phyloP scores from a whole-genome alignment of 257 asterid genomes.

The Solanum boliviense region DNA sequence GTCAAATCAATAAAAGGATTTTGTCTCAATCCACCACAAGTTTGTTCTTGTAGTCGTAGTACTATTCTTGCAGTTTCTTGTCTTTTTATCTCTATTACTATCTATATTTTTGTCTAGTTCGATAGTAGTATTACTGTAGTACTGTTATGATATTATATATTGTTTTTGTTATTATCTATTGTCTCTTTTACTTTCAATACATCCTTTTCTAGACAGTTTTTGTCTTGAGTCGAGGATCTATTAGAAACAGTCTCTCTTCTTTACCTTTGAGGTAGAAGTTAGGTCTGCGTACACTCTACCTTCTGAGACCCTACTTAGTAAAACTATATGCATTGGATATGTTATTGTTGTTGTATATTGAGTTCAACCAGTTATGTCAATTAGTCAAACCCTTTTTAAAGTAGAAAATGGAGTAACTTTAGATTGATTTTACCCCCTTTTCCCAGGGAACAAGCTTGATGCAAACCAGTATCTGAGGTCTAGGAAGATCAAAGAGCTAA shows the following conservation, averaged over 20 bases:
- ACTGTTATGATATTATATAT: not conserved
- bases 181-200: no score
- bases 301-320: no score
- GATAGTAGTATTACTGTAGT: not conserved
- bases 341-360: not conserved
- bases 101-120: not conserved
- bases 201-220: not conserved
- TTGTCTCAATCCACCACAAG: no score
- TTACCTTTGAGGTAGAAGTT: not conserved
- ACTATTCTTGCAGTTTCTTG: no score
- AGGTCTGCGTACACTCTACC: no score
- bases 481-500: conserved; percentile 52
- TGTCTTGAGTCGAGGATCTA: not conserved
- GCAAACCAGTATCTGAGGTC: conserved; percentile 1
- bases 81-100: no score
- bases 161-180: not conserved
- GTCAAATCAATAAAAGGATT: not conserved
- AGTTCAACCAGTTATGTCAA: not conserved
- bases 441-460: not conserved
- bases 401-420: no score
- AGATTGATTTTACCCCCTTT: not conserved
- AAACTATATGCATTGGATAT: not conserved
- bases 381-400: not conserved
- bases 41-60: not conserved
- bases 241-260: no score